Conservation (phyloP, 306 rosid genomes). For the Datisca glomerata region DNA sequence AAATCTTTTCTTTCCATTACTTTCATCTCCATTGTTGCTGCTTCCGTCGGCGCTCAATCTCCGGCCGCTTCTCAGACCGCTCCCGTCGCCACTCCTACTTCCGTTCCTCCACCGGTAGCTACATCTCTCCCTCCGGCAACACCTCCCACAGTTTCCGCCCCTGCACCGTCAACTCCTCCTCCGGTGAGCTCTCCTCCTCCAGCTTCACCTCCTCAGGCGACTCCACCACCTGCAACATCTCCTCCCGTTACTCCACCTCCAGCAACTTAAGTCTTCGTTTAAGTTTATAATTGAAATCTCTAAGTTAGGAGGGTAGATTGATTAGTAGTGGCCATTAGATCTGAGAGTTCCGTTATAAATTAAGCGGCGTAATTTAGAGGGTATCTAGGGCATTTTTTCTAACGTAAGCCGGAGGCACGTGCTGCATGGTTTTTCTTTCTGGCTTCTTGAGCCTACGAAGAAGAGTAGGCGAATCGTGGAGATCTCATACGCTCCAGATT, state of each 20-base stretch:
- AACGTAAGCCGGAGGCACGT: no score
- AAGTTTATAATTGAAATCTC: no score
- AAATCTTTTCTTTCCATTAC: slow-evolving; percentile 15
- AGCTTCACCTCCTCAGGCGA: slow-evolving; percentile 26
- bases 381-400: no score
- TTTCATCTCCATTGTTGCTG: slow-evolving; percentile 38
- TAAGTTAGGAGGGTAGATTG: no score
- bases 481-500: no score
- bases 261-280: no score
- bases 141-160: slow-evolving; percentile 22
- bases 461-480: no score
- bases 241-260: slow-evolving; percentile 34
- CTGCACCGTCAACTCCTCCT: slow-evolving; percentile 37
- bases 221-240: slow-evolving; percentile 20
- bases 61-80: slow-evolving; percentile 41
- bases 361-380: no score
- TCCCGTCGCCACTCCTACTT: slow-evolving; percentile 5
- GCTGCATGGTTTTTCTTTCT: no score
- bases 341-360: no score
- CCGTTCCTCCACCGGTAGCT: slow-evolving; percentile 31
- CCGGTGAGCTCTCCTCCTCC: slow-evolving; percentile 14
- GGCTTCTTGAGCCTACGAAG: no score
- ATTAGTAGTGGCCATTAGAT: no score
- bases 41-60: slow-evolving; percentile 49
- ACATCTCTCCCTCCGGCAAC: slow-evolving; percentile 21